Evolutionary conservation across 2,329 filamentous ascomycete genomes (phyloP).

Genomic region (Penicillium psychrosexuale): DNA sequence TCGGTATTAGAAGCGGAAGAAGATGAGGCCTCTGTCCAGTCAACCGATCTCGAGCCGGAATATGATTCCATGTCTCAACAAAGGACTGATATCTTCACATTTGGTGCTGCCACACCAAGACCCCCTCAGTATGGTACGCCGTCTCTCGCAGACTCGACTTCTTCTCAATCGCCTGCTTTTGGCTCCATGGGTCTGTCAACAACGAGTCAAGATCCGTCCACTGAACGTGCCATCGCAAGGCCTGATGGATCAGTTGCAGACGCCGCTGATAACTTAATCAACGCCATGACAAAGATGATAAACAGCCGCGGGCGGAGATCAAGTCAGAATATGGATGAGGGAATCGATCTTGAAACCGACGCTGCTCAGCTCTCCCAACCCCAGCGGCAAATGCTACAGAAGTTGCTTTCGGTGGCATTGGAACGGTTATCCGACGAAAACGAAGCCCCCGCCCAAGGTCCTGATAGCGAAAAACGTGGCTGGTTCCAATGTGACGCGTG

Average conservation of each 20-base stretch:
- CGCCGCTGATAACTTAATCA: conserved; percentile 32
- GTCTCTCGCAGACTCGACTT: not conserved
- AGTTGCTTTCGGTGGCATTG: conserved; percentile 30
- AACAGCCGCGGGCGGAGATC: conserved; percentile 25
- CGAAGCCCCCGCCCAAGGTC: not conserved
- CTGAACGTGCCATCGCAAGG: conserved; percentile 10
- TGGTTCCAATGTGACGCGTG: conserved; percentile 34
- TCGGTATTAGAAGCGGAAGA: conserved; percentile 15
- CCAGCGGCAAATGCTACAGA: conserved; percentile 35
- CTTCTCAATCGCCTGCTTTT: conserved; percentile 3
- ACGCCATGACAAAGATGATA: conserved; percentile 34
- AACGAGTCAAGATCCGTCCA: not conserved
- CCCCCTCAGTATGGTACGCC: not conserved
- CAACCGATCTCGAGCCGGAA: conserved; percentile 12
- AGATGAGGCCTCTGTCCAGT: conserved; percentile 10
- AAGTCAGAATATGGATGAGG: conserved; percentile 23
- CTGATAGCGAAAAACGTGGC: conserved; percentile 20
- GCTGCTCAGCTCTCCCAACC: conserved; percentile 24
- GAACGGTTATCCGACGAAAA: conserved; percentile 24
- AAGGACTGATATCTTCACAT: not conserved
- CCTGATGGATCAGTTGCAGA: conserved; percentile 27
- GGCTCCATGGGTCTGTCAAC: not conserved
- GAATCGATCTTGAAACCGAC: conserved; percentile 19
- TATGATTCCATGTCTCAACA: not conserved
- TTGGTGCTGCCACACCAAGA: conserved; percentile 2